A percentile compares a stretch with the other conserved stretches of the same genome.
Conservation (phyloP, 495 filamentous ascomycete genomes). For the Neurospora sp. region DNA sequence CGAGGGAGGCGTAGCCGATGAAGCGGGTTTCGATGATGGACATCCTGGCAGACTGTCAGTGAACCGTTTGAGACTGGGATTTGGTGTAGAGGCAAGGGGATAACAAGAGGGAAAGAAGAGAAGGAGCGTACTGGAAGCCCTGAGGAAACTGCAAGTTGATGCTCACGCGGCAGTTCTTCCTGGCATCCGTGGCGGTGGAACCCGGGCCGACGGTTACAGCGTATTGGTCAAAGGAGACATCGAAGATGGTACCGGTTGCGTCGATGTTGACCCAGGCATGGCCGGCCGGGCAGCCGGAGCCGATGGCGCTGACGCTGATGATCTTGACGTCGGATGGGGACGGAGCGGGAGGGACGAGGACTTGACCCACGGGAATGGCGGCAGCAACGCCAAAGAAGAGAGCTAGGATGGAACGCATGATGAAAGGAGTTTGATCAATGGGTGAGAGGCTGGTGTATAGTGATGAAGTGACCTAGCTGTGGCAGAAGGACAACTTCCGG, state of each 20-base stretch:
- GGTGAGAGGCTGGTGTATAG: neutral
- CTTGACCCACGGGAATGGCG: conserved; percentile 4
- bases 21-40: conserved; percentile 29
- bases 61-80: neutral
- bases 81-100: no score
- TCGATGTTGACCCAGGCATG: conserved; percentile 22
- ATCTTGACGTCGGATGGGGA: conserved; percentile 15
- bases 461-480: neutral
- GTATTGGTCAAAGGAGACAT: conserved; percentile 39
- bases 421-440: neutral
- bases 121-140: conserved; percentile 30
- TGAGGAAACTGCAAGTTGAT: conserved; percentile 33
- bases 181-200: conserved; percentile 22
- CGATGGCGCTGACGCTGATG: conserved; percentile 19
- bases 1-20: conserved; percentile 19
- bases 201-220: conserved; percentile 35
- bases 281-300: conserved; percentile 23
- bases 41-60: conserved; percentile 7
- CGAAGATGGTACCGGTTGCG: conserved; percentile 29
- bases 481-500: neutral
- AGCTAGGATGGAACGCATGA: conserved; percentile 13
- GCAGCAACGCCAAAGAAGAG: conserved; percentile 10
- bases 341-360: conserved; percentile 3
- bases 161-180: conserved; percentile 40
- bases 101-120: no score